Evolutionary conservation across 1,284 basidiomycete genomes (phyloP), one percentile per base, ranked within the genome.

Genomic region (Austropuccinia psidii): DNA sequence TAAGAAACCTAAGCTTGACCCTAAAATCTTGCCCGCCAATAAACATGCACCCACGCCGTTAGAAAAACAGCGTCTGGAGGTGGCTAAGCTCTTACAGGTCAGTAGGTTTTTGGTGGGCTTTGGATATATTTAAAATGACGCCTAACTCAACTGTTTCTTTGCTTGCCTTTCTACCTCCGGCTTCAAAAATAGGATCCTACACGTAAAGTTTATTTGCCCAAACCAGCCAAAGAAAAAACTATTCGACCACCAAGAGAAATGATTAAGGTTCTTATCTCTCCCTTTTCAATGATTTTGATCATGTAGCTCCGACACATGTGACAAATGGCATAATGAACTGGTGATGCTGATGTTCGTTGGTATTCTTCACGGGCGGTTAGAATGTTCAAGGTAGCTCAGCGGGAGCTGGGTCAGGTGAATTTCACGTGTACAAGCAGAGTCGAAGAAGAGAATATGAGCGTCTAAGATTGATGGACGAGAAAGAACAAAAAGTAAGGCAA

Each of bases 241-340:
- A 84, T 95, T 43, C 84, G 91, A 33, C 83, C 91, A 0, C 84
- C 91, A 6, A 84, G 90, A 62, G 94, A 97, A 81, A 95, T 95
- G 89, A 95, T 98, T 89, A 97, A 96, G 85, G 98, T 95, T 77
- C n/a, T n/a, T n/a, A 93, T 97, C 2, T 91, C 94, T 80, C 93
- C 93, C 0, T 93, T 90, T 9, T 91, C 89, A n/a, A n/a, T n/a
- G n/a, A n/a, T n/a, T n/a, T n/a, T n/a, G n/a, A n/a, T n/a, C n/a
- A n/a, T n/a, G n/a, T n/a, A n/a, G n/a, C n/a, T n/a, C n/a, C n/a
- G n/a, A n/a, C n/a, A n/a, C n/a, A n/a, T n/a, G n/a, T 81, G 91
- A 92, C 1, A 93, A 83, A 57, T 81, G 37, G 47, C 13, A 35
- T 41, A 4, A n/a, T 24, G 2, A 27, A 37, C 17, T 21, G 21